Evolutionary conservation across 2,329 filamentous ascomycete species (phyloP), one percentile per base, ranked within the genome.

Genomic region (Blumeriella jaapii): DNA sequence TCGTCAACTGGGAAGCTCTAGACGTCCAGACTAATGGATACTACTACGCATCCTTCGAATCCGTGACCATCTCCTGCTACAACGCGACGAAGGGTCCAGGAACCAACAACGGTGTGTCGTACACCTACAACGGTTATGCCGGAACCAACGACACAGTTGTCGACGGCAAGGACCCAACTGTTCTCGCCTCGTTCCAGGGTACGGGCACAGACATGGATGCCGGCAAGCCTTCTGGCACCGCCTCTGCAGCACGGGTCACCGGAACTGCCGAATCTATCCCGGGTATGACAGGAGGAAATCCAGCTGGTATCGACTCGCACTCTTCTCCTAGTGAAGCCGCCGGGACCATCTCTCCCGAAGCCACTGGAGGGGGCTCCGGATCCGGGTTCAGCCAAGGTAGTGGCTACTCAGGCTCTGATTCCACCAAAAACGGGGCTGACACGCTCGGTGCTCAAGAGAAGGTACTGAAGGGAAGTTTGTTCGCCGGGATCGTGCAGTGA

Each of bases 31-130:
- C 71, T 34, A 68, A 83, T 54, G 83, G 84, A 19, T 96, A 95
- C 68, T 94, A 91, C 67, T 95, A 81, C 56, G 82, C 86, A 35
- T 74, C 72, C 27, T 74, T 95, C 51, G 68, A 74, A 36, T 74
- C 86, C 36, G 74, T 98, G 40, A 69, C 65, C n/a, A 76, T 96
- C 22, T 63, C 86, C 48, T 98, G 91, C 76, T 96, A 82, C 67
- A 70, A 87, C 48, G 65, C 70, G 20, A 57, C 61, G 36, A 60
- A 47, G 12, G 52, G 56, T 0, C 76, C 84, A 3, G 91, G 89
- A 18, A 68, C 71, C 14, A 81, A 76, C 59, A 73, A 68, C 36
- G 72, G 74, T 45, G 70, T 65, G 47, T 78, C 78, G 15, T 98
- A 96, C 68, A 71, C 75, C 47, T 94, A 82, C 67, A 78, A 70